A percentile compares a stretch with the other conserved stretches of the same genome.
These are phyloP conservation scores for Aspergillus jensenii DNA, from an alignment of 2,329 filamentous ascomycete species.

Conservation along the genomic window DNA sequence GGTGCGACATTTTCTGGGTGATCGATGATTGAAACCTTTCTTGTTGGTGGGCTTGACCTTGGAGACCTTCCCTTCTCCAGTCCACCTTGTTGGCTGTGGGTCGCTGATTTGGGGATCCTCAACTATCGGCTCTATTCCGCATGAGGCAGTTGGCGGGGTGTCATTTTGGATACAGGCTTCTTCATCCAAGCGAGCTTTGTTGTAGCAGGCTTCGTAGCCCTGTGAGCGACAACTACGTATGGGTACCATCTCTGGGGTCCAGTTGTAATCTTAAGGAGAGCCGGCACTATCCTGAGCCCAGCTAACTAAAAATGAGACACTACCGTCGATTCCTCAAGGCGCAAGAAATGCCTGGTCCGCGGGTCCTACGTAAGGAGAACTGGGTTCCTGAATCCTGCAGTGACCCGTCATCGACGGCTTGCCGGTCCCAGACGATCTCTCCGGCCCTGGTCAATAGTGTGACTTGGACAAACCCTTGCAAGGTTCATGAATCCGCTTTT, in stretches of 20 bases:
- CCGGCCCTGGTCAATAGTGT: not conserved
- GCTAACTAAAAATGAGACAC: too few species aligned
- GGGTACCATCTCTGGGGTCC: too few species aligned
- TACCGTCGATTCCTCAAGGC: too few species aligned
- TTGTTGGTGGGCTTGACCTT: not conserved
- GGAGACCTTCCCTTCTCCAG: not conserved
- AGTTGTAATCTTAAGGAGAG: too few species aligned
- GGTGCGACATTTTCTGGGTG: not conserved
- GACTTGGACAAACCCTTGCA: not conserved
- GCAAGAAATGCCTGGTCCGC: not conserved
- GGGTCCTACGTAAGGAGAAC: not conserved
- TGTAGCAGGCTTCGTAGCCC: not conserved
- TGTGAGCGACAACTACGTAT: not conserved
- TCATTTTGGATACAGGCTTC: not conserved
- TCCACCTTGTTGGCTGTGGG: conserved; percentile 2
- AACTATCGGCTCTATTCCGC: conserved; percentile 13
- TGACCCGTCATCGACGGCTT: conserved; percentile 3
- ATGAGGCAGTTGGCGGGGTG: conserved; percentile 16
- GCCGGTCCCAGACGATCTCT: conserved; percentile 5
- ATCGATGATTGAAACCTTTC: not conserved
- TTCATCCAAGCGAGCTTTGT: not conserved
- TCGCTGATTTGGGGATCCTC: conserved; percentile 1
- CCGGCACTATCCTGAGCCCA: too few species aligned
- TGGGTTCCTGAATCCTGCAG: not conserved
- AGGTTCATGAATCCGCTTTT: not conserved